phyloP scores from a whole-genome alignment of 495 filamentous ascomycete species.

The Podospora comata region DNA sequence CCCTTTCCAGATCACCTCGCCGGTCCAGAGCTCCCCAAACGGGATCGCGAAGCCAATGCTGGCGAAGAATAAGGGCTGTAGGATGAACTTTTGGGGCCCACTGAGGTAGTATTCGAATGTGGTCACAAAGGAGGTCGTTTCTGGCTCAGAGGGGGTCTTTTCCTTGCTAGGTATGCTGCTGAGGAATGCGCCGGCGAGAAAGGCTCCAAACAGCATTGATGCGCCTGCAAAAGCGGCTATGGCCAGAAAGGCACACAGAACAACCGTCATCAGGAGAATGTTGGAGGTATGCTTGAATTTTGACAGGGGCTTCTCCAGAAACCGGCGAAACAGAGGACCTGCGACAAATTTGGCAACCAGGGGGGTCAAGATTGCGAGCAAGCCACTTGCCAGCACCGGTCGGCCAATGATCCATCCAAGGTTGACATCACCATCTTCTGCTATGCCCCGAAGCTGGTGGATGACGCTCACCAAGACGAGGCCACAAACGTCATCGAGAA shows the following conservation, averaged over 20 bases:
- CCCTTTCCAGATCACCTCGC: conserved; percentile 65
- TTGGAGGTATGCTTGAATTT: conserved; percentile 17
- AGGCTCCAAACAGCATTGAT: conserved; percentile 68
- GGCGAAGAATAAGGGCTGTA: conserved; percentile 77
- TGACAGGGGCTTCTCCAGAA: conserved; percentile 8
- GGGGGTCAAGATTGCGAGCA: conserved; percentile 29
- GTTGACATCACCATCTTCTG: conserved; percentile 3
- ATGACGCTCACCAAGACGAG: conserved; percentile 74
- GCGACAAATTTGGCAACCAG: conserved; percentile 17
- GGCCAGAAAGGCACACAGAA: conserved; percentile 25
- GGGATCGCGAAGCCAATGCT: conserved; percentile 80
- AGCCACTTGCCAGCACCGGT: conserved; percentile 27
- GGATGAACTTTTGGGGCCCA: conserved; percentile 48
- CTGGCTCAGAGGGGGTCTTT: not conserved
- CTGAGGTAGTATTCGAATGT: conserved; percentile 59
- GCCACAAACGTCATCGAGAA: conserved; percentile 81
- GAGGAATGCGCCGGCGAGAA: conserved; percentile 59
- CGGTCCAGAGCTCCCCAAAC: conserved; percentile 64
- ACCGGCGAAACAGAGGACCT: conserved; percentile 19
- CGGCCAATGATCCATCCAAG: conserved; percentile 33
- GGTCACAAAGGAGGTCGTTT: conserved; percentile 30
- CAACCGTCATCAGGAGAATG: conserved; percentile 20
- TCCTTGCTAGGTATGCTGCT: conserved; percentile 32
- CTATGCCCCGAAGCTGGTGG: conserved; percentile 41
- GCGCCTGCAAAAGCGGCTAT: conserved; percentile 51